phyloP scores from a whole-genome alignment of 2,329 filamentous ascomycete species.

The Penicillium sp. region DNA sequence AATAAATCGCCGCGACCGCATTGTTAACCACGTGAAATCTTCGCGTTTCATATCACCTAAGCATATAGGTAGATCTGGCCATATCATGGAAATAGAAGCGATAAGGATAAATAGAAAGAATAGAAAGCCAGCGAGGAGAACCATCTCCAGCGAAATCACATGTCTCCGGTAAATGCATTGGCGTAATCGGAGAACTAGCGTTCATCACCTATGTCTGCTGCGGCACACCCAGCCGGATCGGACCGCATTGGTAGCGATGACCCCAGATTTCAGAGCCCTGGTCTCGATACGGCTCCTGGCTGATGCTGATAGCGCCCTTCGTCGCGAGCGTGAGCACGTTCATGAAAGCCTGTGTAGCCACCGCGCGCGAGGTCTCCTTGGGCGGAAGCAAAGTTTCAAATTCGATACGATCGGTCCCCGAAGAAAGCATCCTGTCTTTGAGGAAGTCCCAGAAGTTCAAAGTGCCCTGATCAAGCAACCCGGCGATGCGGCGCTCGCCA shows the following conservation, averaged over 20 bases:
- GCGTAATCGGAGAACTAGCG: background rate
- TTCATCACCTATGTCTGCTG: background rate
- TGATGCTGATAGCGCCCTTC: constrained; percentile 58
- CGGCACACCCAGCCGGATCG: constrained; percentile 27
- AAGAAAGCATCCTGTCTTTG: constrained; percentile 14
- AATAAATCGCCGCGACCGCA: background rate
- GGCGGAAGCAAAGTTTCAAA: constrained; percentile 69
- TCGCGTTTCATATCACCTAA: background rate
- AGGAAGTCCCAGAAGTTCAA: constrained; percentile 62
- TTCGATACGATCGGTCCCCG: constrained; percentile 40
- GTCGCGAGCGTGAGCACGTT: constrained; percentile 68
- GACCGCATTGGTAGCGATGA: constrained; percentile 25
- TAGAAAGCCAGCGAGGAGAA: background rate
- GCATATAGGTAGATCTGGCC: background rate
- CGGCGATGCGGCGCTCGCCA: constrained; percentile 21
- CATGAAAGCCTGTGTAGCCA: constrained; percentile 71
- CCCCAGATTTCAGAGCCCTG: constrained; percentile 18
- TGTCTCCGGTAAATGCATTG: background rate
- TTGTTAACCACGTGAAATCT: background rate
- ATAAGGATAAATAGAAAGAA: background rate
- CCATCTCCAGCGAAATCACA: background rate
- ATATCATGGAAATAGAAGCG: background rate
- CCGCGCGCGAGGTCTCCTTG: constrained; percentile 49
- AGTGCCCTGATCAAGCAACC: constrained; percentile 55
- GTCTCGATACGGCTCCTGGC: constrained; percentile 52